Evolutionary conservation across 2,329 filamentous ascomycete genomes (phyloP).

Genomic region (Pseudogymnoascus sp.): DNA sequence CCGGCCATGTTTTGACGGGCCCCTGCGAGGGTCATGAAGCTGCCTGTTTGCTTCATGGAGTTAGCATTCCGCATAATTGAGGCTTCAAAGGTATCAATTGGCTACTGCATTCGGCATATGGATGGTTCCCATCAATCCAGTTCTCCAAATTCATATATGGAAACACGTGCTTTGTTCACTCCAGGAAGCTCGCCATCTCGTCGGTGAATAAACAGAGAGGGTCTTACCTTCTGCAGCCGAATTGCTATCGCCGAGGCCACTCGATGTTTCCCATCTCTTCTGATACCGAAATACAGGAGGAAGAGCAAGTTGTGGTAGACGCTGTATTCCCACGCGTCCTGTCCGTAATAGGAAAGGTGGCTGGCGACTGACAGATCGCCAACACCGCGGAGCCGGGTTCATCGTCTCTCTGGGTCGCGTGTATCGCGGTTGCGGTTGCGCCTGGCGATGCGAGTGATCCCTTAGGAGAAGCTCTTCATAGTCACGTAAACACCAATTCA

Average conservation of each 20-base stretch:
- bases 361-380: conserved; percentile 5
- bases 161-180: not conserved
- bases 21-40: conserved; percentile 5
- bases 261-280: conserved; percentile 4
- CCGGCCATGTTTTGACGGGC: conserved; percentile 3
- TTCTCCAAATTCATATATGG: not conserved
- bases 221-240: conserved; percentile 4
- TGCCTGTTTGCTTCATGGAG: not conserved
- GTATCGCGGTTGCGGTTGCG: not conserved
- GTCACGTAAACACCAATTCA: not conserved
- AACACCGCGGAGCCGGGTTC: conserved; percentile 3
- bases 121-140: not conserved
- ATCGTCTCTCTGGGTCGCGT: not conserved
- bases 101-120: not conserved
- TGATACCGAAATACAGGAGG: not conserved
- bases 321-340: not conserved
- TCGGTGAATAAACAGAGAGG: not conserved
- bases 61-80: not conserved
- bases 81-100: not conserved
- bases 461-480: conserved; percentile 3
- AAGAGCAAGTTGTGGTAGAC: not conserved
- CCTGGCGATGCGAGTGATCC: conserved; percentile 1
- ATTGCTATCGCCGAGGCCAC: conserved; percentile 9
- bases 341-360: conserved; percentile 2
- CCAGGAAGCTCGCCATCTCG: not conserved